A percentile compares a stretch with the other conserved stretches of the same genome.
phyloP scores from a whole-genome alignment of 805 yeast species.

The Torulaspora quercuum region DNA sequence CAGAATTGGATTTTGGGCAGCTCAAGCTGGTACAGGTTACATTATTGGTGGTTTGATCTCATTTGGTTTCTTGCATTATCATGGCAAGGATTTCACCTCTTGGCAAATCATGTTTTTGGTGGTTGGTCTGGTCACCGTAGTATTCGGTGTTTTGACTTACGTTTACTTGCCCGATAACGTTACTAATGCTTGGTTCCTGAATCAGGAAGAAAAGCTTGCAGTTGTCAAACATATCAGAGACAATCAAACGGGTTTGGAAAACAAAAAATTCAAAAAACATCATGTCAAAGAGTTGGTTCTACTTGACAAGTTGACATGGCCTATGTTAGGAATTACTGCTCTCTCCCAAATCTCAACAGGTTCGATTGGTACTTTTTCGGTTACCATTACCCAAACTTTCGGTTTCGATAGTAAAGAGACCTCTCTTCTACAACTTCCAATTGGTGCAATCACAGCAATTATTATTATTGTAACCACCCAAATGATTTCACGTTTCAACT shows the following conservation, averaged over 20 bases:
- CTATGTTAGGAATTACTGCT: constrained; percentile 46
- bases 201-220: constrained; percentile 42
- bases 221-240: constrained; percentile 46
- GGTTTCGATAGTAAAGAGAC: constrained; percentile 46
- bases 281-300: constrained; percentile 47
- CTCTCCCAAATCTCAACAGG: constrained; percentile 49
- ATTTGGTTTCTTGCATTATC: constrained; percentile 53
- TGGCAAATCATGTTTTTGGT: constrained; percentile 61
- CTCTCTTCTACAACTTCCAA: constrained; percentile 54
- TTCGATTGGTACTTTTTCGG: constrained; percentile 51
- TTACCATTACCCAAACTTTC: constrained; percentile 49
- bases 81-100: constrained; percentile 42
- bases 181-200: constrained; percentile 40
- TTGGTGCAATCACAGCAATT: constrained; percentile 48
- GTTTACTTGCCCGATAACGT: constrained; percentile 51
- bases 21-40: constrained; percentile 53
- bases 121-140: constrained; percentile 51
- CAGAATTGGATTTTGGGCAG: constrained; percentile 54
- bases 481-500: constrained; percentile 37
- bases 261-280: constrained; percentile 42
- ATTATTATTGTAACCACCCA: constrained; percentile 42
- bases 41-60: constrained; percentile 47
- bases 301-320: constrained; percentile 49
- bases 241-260: constrained; percentile 52
- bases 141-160: constrained; percentile 46